phyloP scores from a whole-genome alignment of 208 protist genomes.

The Jaenimonas drosophilae region DNA sequence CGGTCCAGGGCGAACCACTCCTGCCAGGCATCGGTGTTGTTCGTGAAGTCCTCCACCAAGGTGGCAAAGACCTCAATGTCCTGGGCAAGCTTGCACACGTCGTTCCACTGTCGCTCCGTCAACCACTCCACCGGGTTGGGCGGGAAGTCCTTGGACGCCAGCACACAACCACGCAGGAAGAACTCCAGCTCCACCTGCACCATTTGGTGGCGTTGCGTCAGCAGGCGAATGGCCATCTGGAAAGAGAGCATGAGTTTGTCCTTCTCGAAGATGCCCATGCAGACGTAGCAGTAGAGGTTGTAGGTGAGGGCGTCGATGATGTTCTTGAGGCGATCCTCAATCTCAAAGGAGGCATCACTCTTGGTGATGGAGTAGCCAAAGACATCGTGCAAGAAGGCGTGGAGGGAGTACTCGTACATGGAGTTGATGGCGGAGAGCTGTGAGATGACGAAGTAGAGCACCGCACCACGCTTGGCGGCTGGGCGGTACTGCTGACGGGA shows the following conservation, averaged over 20 bases:
- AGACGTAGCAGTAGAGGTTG: constrained; percentile 97
- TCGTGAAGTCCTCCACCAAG: constrained; percentile 58
- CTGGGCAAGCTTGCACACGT: constrained; percentile 82
- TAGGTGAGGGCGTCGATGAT: constrained; percentile 96
- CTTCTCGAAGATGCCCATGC: constrained; percentile 97
- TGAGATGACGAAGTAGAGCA: constrained; percentile 98
- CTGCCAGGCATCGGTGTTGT: constrained; percentile 88
- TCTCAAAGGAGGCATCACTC: constrained; percentile 88
- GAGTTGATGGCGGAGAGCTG: constrained; percentile 93
- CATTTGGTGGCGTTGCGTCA: constrained; percentile 83
- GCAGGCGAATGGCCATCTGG: constrained; percentile 95
- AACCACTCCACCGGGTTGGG: constrained; percentile 88
- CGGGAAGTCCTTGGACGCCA: constrained; percentile 88
- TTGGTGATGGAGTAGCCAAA: constrained; percentile 94
- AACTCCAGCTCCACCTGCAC: constrained; percentile 93
- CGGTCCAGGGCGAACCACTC: constrained; percentile 87
- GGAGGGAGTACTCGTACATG: constrained; percentile 99
- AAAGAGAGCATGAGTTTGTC: constrained; percentile 98
- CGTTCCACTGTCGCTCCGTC: constrained; percentile 94
- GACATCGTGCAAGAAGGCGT: constrained; percentile 94
- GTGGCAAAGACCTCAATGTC: constrained; percentile 72
- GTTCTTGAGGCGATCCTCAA: constrained; percentile 93
- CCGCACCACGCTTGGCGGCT: constrained; percentile 94
- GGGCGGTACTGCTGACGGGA: constrained; percentile 94
- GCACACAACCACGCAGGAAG: constrained; percentile 96